Conservation (phyloP, 306 rosid genomes). For the Cucumis hystrix region DNA sequence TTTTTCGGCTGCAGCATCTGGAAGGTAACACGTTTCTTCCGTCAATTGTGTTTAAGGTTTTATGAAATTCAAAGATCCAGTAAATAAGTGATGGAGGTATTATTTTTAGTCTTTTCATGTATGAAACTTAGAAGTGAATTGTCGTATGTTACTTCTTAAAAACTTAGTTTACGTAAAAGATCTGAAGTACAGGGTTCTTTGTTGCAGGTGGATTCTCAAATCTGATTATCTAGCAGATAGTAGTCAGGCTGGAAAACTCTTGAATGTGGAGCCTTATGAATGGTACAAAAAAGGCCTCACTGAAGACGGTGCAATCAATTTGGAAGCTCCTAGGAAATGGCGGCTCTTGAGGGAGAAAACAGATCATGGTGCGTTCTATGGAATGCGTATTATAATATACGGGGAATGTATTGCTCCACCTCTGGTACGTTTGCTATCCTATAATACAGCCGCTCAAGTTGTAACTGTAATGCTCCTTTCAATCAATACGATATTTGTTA, state of each 20-base stretch:
- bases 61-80: neutral
- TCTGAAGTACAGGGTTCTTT: neutral
- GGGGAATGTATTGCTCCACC: slow-evolving; percentile 82
- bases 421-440: slow-evolving; percentile 38
- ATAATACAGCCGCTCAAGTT: neutral
- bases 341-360: slow-evolving; percentile 70
- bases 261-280: slow-evolving; percentile 76
- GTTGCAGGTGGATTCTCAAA: slow-evolving; percentile 89
- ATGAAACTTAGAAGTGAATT: neutral
- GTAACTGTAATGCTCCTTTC: neutral
- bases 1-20: slow-evolving; percentile 93
- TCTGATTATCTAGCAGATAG: slow-evolving; percentile 69
- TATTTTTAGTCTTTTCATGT: neutral
- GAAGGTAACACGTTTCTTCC: slow-evolving; percentile 35
- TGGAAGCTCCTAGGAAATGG: slow-evolving; percentile 98
- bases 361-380: slow-evolving; percentile 75
- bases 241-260: slow-evolving; percentile 45
- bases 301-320: slow-evolving; percentile 72
- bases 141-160: neutral
- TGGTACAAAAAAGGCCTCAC: slow-evolving; percentile 72
- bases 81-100: neutral
- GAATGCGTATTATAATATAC: slow-evolving; percentile 58
- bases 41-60: neutral
- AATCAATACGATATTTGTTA: neutral
- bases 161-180: neutral